Percentiles rank a stretch among this genome's conserved stretches.
These are phyloP conservation scores for Lotus japonicus DNA, from an alignment of 306 rosid species.

Conservation along the genomic window DNA sequence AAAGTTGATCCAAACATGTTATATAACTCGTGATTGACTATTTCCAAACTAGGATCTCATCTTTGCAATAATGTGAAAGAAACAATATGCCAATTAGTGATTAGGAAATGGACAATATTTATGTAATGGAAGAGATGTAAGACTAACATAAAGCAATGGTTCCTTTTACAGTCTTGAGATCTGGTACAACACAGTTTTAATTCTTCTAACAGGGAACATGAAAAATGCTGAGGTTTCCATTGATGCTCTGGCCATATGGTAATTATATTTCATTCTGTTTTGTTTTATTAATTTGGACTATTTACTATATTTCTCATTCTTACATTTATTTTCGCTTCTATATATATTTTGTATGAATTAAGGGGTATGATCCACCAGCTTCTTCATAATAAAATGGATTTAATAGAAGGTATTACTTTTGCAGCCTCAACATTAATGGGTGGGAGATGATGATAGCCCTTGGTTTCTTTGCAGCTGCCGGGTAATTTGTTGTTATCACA, in stretches of 20 bases:
- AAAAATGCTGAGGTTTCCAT: constrained; percentile 43
- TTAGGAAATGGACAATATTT: neutral
- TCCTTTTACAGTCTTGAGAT: constrained; percentile 46
- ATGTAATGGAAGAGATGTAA: neutral
- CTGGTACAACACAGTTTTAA: constrained; percentile 54
- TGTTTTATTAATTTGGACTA: no score
- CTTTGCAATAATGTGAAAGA: no score
- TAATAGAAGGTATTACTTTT: neutral
- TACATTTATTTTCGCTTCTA: neutral
- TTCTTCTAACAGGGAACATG: constrained; percentile 55
- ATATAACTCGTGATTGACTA: no score
- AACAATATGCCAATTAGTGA: no score
- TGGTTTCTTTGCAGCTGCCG: constrained; percentile 53
- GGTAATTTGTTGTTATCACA: constrained; percentile 25
- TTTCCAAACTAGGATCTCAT: no score
- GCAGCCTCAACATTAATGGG: constrained; percentile 54
- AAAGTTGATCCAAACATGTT: no score
- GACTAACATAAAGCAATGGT: constrained; percentile 3
- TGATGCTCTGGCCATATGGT: constrained; percentile 61
- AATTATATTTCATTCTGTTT: neutral
- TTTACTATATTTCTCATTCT: no score
- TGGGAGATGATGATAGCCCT: constrained; percentile 64
- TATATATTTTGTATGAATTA: no score
- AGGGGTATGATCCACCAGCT: neutral
- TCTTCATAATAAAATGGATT: neutral